These are phyloP conservation scores for Ashbya aceris DNA, from an alignment of 1,139 yeast species.

Conservation along the genomic window DNA sequence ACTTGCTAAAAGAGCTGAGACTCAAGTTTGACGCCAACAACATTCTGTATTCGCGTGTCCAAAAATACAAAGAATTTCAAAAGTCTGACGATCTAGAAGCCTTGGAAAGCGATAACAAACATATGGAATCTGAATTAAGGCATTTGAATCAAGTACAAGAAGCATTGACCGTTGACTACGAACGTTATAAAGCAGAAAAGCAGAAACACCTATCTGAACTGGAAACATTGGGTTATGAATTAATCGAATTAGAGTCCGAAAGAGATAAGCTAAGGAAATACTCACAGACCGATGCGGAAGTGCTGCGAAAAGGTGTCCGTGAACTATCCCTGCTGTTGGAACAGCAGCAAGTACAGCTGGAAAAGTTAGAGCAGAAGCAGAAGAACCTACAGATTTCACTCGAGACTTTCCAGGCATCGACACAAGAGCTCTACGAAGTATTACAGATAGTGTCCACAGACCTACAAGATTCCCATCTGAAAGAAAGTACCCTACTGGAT, in stretches of 20 bases:
- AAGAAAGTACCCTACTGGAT: constrained; percentile 19
- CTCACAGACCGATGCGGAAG: constrained; percentile 53
- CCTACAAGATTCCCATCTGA: constrained; percentile 23
- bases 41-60: constrained; percentile 37
- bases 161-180: constrained; percentile 53
- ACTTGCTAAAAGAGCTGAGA: constrained; percentile 36
- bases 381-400: constrained; percentile 46
- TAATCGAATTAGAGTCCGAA: constrained; percentile 50
- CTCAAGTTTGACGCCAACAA: constrained; percentile 35
- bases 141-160: constrained; percentile 59
- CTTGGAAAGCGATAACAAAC: constrained; percentile 46
- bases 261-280: constrained; percentile 52
- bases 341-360: constrained; percentile 35
- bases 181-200: constrained; percentile 57
- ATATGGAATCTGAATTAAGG: constrained; percentile 55
- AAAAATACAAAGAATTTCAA: constrained; percentile 30
- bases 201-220: constrained; percentile 43
- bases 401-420: constrained; percentile 41
- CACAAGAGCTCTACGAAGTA: constrained; percentile 25
- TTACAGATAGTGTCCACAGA: constrained; percentile 25
- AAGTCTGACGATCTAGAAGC: constrained; percentile 34
- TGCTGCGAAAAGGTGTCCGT: constrained; percentile 44
- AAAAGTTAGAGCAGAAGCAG: constrained; percentile 39
- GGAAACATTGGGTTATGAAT: constrained; percentile 28
- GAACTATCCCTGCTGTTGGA: constrained; percentile 46